Conservation (phyloP, 129 eudicot genomes). For the Escallonia herrerae region DNA sequence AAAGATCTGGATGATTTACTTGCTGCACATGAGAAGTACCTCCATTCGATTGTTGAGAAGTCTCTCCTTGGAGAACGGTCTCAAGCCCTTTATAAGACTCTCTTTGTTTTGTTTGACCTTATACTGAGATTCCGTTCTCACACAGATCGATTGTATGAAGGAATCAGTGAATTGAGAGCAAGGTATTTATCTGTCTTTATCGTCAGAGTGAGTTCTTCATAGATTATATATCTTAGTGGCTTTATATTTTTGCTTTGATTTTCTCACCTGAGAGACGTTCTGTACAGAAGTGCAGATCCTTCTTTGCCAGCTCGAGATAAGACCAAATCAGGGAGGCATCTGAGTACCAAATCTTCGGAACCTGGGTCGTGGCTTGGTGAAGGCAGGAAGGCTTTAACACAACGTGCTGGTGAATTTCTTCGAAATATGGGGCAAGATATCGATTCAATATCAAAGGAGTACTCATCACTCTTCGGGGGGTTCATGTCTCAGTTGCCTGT, state of each 20-base stretch:
- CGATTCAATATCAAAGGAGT: slow-evolving; percentile 64
- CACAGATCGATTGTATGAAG: slow-evolving; percentile 90
- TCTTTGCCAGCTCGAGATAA: slow-evolving; percentile 40
- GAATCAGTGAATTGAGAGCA: slow-evolving; percentile 82
- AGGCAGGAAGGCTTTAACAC: slow-evolving; percentile 80
- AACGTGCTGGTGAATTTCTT: slow-evolving; percentile 80
- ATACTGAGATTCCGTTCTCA: slow-evolving; percentile 78
- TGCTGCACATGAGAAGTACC: slow-evolving; percentile 96
- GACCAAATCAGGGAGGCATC: slow-evolving; percentile 20
- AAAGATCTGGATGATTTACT: slow-evolving; percentile 97
- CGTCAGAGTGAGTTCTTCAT: neutral
- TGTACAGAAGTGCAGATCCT: slow-evolving; percentile 51
- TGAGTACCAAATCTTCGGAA: slow-evolving; percentile 47
- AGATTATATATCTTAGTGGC: neutral
- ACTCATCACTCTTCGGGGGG: slow-evolving; percentile 70
- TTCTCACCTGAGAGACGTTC: slow-evolving; percentile 8
- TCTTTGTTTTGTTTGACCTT: slow-evolving; percentile 84
- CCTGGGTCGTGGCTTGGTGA: slow-evolving; percentile 80
- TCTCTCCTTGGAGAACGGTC: slow-evolving; percentile 95
- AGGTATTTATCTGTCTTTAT: slow-evolving; percentile 47
- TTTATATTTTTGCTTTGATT: slow-evolving; percentile 5
- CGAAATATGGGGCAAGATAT: slow-evolving; percentile 67
- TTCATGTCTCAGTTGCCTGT: slow-evolving; percentile 86
- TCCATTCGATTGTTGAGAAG: slow-evolving; percentile 87
- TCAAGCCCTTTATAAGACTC: slow-evolving; percentile 55